These are phyloP conservation scores for Suillus bovinus DNA, from an alignment of 768 basidiomycete genomes.

Conservation along the genomic window DNA sequence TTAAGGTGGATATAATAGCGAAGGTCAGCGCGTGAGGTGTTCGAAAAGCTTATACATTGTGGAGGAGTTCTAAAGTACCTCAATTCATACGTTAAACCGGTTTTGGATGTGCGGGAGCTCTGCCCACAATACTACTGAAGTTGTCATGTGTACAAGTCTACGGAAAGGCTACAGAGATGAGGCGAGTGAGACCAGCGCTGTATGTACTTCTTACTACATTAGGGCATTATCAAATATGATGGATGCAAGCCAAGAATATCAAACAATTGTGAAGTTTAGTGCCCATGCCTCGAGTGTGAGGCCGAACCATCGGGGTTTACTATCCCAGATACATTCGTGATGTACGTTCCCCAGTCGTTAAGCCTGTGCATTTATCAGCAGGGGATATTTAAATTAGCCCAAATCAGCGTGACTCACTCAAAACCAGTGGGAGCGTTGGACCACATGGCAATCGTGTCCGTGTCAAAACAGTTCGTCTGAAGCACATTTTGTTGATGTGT, in stretches of 20 bases:
- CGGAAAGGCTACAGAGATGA: not conserved
- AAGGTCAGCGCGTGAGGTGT: too few relatives aligned
- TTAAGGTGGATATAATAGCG: too few relatives aligned
- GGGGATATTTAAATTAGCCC: not conserved
- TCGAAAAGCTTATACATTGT: too few relatives aligned
- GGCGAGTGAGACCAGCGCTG: not conserved
- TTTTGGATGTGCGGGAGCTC: too few relatives aligned
- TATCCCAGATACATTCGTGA: slow-evolving; percentile 33
- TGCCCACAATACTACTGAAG: too few relatives aligned
- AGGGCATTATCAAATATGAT: not conserved
- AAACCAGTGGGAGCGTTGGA: slow-evolving; percentile 58
- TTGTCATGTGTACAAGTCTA: not conserved
- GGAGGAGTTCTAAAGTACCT: too few relatives aligned
- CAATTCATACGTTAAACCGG: too few relatives aligned
- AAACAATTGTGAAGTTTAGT: not conserved
- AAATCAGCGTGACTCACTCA: slow-evolving; percentile 45
- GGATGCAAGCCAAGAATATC: not conserved
- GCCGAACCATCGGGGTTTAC: slow-evolving; percentile 17
- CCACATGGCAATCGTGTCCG: slow-evolving; percentile 62
- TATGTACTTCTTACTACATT: not conserved
- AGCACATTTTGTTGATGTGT: slow-evolving; percentile 2
- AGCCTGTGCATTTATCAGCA: slow-evolving; percentile 27
- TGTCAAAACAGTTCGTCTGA: slow-evolving; percentile 35
- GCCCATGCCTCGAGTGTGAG: slow-evolving; percentile 2
- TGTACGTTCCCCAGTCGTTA: slow-evolving; percentile 41